Conservation (phyloP, 441 rosid species). For the Pelargonium australe region DNA sequence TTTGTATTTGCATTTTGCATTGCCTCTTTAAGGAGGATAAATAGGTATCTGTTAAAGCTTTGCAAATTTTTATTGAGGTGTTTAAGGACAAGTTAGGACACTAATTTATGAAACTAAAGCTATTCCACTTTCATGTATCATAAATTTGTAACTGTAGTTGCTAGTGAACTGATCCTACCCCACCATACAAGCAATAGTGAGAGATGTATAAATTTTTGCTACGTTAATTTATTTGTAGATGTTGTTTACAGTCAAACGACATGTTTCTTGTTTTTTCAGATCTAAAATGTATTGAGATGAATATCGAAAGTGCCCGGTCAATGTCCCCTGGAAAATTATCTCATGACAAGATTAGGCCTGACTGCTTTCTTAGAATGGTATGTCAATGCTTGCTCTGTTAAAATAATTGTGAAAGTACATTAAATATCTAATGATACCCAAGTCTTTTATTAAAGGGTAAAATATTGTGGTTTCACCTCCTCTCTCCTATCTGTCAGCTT, state of each 20-base stretch:
- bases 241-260: conserved; percentile 7
- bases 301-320: conserved; percentile 53
- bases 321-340: conserved; percentile 63
- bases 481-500: not conserved
- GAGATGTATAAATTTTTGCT: not conserved
- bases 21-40: too few relatives aligned
- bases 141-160: not conserved
- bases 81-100: not conserved
- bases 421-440: not conserved
- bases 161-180: conserved; percentile 1
- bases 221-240: not conserved
- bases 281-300: conserved; percentile 29
- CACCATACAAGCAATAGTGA: not conserved
- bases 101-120: not conserved
- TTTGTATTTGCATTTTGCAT: too few relatives aligned
- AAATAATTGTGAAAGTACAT: not conserved
- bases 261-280: conserved; percentile 30
- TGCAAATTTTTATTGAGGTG: not conserved
- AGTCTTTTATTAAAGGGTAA: not conserved
- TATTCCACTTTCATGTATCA: not conserved
- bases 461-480: not conserved
- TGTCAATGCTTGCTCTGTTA: conserved; percentile 12
- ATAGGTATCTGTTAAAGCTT: too few relatives aligned
- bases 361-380: conserved; percentile 88
- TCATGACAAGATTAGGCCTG: conserved; percentile 47